Conservation (phyloP, 2,329 filamentous ascomycete species). For the Pseudogymnoascus sp. region DNA sequence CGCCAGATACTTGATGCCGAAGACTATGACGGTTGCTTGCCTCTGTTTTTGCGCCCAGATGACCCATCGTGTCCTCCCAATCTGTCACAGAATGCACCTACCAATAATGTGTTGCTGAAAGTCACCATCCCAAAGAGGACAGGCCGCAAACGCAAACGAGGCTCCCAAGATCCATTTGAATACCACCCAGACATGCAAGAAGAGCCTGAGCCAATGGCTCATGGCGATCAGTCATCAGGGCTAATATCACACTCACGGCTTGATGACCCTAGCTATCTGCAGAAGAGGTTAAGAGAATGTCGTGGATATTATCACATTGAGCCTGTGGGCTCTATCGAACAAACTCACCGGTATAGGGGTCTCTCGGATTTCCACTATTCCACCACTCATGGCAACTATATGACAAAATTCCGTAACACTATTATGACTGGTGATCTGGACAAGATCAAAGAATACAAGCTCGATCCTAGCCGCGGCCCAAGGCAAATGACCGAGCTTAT, state of each 20-base stretch:
- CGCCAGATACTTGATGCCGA: conserved; percentile 37
- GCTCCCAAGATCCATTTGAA: conserved; percentile 57
- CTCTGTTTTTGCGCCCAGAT: conserved; percentile 70
- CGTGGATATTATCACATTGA: conserved; percentile 57
- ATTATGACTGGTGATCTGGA: conserved; percentile 60
- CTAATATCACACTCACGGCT: conserved; percentile 36
- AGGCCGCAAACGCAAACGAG: conserved; percentile 75
- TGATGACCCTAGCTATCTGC: conserved; percentile 47
- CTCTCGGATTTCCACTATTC: conserved; percentile 84
- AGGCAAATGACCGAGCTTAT: conserved; percentile 60
- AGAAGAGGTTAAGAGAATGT: conserved; percentile 64
- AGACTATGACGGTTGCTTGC: conserved; percentile 42
- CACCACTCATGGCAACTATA: conserved; percentile 58
- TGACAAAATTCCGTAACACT: conserved; percentile 61
- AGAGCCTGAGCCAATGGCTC: background rate
- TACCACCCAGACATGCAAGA: background rate
- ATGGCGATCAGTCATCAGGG: conserved; percentile 22
- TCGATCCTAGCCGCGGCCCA: conserved; percentile 54
- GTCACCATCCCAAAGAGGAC: conserved; percentile 81
- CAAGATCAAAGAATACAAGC: conserved; percentile 55
- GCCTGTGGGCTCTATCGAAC: conserved; percentile 62
- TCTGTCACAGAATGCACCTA: conserved; percentile 63
- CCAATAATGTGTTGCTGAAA: conserved; percentile 79
- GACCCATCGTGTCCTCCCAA: conserved; percentile 73
- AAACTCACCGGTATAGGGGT: conserved; percentile 78